Evolutionary conservation across 176 grass and related monocot species (phyloP).

Genomic region (Lolium perenne): DNA sequence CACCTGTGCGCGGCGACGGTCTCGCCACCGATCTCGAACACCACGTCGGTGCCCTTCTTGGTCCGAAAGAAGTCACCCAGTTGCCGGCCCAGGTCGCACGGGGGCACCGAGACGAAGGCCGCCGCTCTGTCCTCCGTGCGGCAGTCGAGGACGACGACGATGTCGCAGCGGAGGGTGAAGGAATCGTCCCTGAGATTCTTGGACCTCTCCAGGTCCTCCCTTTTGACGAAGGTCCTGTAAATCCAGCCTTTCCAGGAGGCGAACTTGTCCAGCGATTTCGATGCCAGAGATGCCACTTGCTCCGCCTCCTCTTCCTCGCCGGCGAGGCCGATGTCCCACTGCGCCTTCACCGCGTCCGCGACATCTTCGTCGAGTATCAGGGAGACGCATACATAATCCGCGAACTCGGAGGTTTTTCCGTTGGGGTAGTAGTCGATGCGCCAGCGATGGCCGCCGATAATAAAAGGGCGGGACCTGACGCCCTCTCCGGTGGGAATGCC

Average conservation of each 20-base stretch:
- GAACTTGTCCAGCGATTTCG: neutral
- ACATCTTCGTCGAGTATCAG: neutral
- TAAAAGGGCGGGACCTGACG: neutral
- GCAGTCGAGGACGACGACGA: neutral
- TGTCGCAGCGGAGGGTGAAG: neutral
- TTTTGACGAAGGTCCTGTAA: neutral
- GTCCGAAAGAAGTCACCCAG: neutral
- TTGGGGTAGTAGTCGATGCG: neutral
- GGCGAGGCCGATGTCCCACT: neutral
- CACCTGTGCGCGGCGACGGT: neutral
- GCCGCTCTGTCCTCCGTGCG: neutral
- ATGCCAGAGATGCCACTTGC: neutral
- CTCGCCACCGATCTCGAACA: neutral
- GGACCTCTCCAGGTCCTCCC: neutral
- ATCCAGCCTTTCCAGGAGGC: neutral
- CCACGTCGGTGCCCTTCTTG: neutral
- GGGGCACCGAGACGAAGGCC: neutral
- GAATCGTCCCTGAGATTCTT: neutral
- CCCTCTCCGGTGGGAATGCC: neutral
- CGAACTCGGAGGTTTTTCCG: no score
- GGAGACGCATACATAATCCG: neutral
- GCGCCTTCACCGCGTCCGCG: neutral
- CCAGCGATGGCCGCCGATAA: neutral
- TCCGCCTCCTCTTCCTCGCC: neutral
- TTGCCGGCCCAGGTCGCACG: neutral